Percentiles rank a stretch among this genome's conserved stretches.
Conservation (phyloP, 768 basidiomycete genomes). For the Rossbeevera mucosa region DNA sequence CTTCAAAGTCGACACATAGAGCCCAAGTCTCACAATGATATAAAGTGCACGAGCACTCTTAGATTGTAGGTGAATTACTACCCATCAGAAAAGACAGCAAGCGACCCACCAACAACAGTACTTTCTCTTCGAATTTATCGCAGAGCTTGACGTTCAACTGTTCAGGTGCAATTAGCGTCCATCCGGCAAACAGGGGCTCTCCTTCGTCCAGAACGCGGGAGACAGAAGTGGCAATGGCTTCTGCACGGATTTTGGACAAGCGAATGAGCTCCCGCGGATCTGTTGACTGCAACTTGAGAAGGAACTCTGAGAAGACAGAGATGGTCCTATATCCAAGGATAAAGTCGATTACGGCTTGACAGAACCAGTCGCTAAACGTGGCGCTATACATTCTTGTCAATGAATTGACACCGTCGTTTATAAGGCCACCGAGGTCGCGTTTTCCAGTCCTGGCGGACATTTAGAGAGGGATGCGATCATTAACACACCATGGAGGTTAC, state of each 20-base stretch:
- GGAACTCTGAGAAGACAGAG: constrained; percentile 90
- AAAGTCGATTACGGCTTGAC: constrained; percentile 92
- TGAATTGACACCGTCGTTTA: constrained; percentile 96
- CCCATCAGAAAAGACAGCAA: not conserved
- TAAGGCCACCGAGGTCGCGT: constrained; percentile 83
- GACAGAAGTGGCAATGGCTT: constrained; percentile 87
- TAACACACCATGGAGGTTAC: constrained; percentile 34
- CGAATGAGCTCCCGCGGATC: constrained; percentile 89
- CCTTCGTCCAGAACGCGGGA: constrained; percentile 71
- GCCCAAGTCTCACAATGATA: constrained; percentile 58
- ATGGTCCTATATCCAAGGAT: constrained; percentile 83
- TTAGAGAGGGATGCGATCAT: constrained; percentile 4
- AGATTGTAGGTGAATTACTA: constrained; percentile 1
- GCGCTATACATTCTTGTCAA: constrained; percentile 86
- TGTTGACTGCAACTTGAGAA: constrained; percentile 82
- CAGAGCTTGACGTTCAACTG: constrained; percentile 65
- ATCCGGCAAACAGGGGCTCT: constrained; percentile 76
- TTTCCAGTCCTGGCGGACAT: constrained; percentile 73
- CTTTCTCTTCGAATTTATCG: constrained; percentile 92
- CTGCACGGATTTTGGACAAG: constrained; percentile 82
- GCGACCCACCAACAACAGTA: constrained; percentile 72
- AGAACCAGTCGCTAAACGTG: constrained; percentile 94
- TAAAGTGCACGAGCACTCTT: constrained; percentile 56
- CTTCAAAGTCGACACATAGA: not conserved
- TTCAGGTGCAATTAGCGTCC: constrained; percentile 88